These are phyloP conservation scores for Penium margaritaceum DNA, from an alignment of 139 green algal species.

Conservation along the genomic window DNA sequence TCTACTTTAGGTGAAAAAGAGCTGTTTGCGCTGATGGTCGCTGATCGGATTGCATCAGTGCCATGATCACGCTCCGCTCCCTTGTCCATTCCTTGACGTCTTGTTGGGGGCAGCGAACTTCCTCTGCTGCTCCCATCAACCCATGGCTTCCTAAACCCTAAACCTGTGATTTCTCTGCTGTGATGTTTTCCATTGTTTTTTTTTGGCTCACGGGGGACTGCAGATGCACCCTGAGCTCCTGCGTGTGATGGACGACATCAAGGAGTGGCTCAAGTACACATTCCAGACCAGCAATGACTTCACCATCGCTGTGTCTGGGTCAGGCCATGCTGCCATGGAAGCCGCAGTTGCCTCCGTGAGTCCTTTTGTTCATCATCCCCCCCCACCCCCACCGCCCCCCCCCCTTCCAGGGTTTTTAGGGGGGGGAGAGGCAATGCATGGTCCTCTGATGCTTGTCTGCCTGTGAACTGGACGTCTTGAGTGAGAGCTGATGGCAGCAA, in stretches of 20 bases:
- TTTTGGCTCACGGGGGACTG: constrained; percentile 65
- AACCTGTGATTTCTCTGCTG: constrained; percentile 55
- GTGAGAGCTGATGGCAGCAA: too few relatives aligned
- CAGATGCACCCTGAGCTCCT: constrained; percentile 80
- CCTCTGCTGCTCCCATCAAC: too few relatives aligned
- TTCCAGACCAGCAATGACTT: constrained; percentile 78
- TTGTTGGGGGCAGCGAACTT: too few relatives aligned
- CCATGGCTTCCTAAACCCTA: background rate
- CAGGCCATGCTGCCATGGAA: constrained; percentile 86
- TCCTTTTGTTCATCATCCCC: background rate
- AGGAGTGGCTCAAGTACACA: constrained; percentile 74
- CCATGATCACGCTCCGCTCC: too few relatives aligned
- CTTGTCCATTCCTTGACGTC: too few relatives aligned
- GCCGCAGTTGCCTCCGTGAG: constrained; percentile 72
- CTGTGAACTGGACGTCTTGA: too few relatives aligned
- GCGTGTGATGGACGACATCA: constrained; percentile 79
- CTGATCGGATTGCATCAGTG: background rate
- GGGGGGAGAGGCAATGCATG: too few relatives aligned
- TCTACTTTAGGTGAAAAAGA: background rate
- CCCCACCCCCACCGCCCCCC: too few relatives aligned
- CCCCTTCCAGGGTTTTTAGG: too few relatives aligned
- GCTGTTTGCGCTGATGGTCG: background rate
- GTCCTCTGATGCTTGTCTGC: too few relatives aligned
- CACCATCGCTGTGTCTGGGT: constrained; percentile 73
- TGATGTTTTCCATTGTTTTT: constrained; percentile 86